Base-by-base conservation (phyloP, 2,329 filamentous ascomycete genomes). In the Ophiostoma sp. region DNA sequence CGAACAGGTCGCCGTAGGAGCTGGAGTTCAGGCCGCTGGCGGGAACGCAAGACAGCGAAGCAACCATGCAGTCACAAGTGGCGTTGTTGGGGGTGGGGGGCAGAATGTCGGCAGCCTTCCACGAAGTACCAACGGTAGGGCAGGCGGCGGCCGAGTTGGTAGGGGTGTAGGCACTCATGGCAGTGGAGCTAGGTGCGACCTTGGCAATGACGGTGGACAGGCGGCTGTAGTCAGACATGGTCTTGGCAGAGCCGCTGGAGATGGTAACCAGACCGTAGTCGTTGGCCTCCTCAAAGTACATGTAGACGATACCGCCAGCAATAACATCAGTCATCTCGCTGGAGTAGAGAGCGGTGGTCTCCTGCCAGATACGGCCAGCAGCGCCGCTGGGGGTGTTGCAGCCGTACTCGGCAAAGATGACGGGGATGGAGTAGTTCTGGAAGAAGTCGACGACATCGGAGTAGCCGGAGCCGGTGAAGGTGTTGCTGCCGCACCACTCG, bases 321-420 rank as follows among this genome's bases (percentile, higher is more conserved):
- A 95, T 95, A 77, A 97, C 92, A 11, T 81, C 80, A 36, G 88
- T 91, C 95, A 99, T 99, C 72, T 93, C 78, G 72, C 84, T 78
- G 69, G 89, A 88, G 81, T 91, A 99, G 11, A 99, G 87, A 69
- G 91, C 90, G 64, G 82, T 84, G 62, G 96, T 94, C 79, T 99
- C 96, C 72, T 91, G 87, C 82, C 96, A 99, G 72, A 86, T 84
- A 81, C 95, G 92, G 72, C 86, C 88, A 62, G 85, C 84, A 44
- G 84, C 83, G 70, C 86, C 86, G 71, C 79, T 76, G 62, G 80
- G 78, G 81, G 83, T 84, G 83, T 96, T 98, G 89, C 95, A 99
- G 76, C 95, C 95, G 78, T 99, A 99, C 83, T 99, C 95, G 74
- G 95, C 95, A 79, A 99, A 97, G 89, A 99, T 99, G 77, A 93